Evolutionary conservation across 1,284 basidiomycete species (phyloP).

Genomic region (Ustilago shanxiensis): DNA sequence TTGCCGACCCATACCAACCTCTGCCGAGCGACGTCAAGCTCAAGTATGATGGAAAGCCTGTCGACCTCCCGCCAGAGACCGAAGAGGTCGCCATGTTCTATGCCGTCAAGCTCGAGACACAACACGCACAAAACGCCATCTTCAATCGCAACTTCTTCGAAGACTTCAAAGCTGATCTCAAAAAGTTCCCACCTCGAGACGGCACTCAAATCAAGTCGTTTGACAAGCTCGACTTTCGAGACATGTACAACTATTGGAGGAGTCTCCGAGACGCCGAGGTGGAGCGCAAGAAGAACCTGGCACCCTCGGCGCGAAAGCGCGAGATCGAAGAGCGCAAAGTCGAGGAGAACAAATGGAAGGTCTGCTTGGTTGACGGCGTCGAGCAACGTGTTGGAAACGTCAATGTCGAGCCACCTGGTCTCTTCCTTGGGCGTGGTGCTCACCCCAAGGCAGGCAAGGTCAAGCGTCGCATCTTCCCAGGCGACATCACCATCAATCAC

Average conservation of each 20-base stretch:
- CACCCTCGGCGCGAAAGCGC: constrained; percentile 71
- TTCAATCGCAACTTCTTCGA: constrained; percentile 98
- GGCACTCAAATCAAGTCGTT: constrained; percentile 83
- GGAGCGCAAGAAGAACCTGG: constrained; percentile 90
- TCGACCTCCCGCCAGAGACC: constrained; percentile 84
- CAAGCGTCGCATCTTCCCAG: constrained; percentile 77
- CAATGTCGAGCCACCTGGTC: constrained; percentile 94
- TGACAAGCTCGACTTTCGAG: constrained; percentile 89
- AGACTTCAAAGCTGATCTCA: constrained; percentile 85
- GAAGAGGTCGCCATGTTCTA: constrained; percentile 99
- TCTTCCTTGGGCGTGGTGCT: constrained; percentile 97
- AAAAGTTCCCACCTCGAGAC: constrained; percentile 82
- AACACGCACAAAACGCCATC: constrained; percentile 87
- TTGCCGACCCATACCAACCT: constrained; percentile 92
- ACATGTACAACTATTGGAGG: constrained; percentile 88
- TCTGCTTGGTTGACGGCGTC: constrained; percentile 89
- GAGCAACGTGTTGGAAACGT: constrained; percentile 99
- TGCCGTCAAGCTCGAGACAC: constrained; percentile 90
- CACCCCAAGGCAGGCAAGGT: constrained; percentile 97
- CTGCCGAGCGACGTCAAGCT: constrained; percentile 89
- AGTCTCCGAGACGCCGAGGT: constrained; percentile 80
- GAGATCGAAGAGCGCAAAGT: constrained; percentile 87
- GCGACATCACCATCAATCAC: constrained; percentile 70
- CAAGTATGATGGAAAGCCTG: constrained; percentile 88
- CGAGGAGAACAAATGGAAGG: constrained; percentile 86